Evolutionary conservation across 1,139 yeast species (phyloP), one percentile per base, ranked within the genome.

Genomic region (Taiozyma sp.): DNA sequence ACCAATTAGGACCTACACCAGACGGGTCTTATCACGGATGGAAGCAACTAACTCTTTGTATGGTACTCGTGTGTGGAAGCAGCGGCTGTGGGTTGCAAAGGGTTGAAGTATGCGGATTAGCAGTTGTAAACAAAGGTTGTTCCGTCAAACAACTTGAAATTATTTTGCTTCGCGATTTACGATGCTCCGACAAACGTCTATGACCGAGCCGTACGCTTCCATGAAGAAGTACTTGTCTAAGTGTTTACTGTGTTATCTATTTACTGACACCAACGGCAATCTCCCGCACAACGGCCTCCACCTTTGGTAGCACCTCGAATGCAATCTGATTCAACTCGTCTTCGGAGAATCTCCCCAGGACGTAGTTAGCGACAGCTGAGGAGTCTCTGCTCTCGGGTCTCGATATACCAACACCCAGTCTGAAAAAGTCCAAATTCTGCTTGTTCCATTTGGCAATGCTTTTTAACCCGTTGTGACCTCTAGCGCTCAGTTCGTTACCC

Each of bases 381-480:
- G 75, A 68, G 41, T 72, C 70, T 53, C 74, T 65, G 13, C 67
- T 61, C 6, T 63, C 69, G 0, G 91, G 86, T 49, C 87, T 72
- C 2, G 88, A 95, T 24, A 89, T 84, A 0, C 97, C 97, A 10
- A 89, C 70, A 14, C 85, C 79, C 7, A 88, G 62, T 53, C 84
- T 76, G 16, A 59, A 53, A 48, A 62, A 69, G 4, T 69, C 65
- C 68, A 69, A 26, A 55, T 50, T 19, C 11, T 46, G 45, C 11
- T 42, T 45, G 39, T 50, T 50, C 14, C 48, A 48, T 10, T 64
- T 61, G 46, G 75, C 76, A 19, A 88, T 75, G 40, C 85, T 79
- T 56, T 77, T 74, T 44, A 89, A 70, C 0, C 97, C 97, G 62
- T 88, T 88, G 61, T 89, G 97, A 0, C 96, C 96, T 51, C 89